Conservation (phyloP, 1,284 basidiomycete genomes). For the Irpex rosettiformis region DNA sequence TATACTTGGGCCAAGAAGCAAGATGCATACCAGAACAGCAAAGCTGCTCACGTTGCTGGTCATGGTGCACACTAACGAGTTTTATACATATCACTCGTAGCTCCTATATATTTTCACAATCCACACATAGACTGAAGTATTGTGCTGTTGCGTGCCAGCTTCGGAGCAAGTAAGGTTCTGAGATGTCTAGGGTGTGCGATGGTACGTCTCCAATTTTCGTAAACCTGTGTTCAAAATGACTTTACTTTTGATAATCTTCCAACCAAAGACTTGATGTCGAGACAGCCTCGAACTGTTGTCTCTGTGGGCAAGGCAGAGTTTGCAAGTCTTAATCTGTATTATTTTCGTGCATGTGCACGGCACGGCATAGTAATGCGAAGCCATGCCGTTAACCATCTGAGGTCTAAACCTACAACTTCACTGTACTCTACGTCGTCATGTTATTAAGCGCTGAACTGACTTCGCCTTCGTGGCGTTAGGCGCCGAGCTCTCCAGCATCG, state of each 20-base stretch:
- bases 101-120: neutral
- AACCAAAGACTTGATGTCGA: too few relatives aligned
- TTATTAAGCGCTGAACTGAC: too few relatives aligned
- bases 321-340: too few relatives aligned
- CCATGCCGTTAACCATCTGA: too few relatives aligned
- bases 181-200: neutral
- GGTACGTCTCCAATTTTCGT: neutral
- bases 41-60: conserved; percentile 68
- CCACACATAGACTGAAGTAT: conserved; percentile 1
- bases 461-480: neutral
- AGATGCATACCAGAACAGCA: conserved; percentile 74
- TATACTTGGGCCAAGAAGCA: conserved; percentile 82
- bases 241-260: too few relatives aligned
- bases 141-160: neutral
- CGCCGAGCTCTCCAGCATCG: neutral
- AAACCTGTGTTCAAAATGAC: too few relatives aligned
- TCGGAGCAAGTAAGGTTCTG: neutral
- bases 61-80: conserved; percentile 28
- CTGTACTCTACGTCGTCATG: too few relatives aligned
- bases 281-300: too few relatives aligned
- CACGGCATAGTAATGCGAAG: too few relatives aligned
- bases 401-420: too few relatives aligned
- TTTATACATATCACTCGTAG: neutral
- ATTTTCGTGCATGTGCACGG: too few relatives aligned
- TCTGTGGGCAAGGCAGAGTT: too few relatives aligned